phyloP scores from a whole-genome alignment of 2,329 filamentous ascomycete genomes.

The Clonostachys rhizophaga region DNA sequence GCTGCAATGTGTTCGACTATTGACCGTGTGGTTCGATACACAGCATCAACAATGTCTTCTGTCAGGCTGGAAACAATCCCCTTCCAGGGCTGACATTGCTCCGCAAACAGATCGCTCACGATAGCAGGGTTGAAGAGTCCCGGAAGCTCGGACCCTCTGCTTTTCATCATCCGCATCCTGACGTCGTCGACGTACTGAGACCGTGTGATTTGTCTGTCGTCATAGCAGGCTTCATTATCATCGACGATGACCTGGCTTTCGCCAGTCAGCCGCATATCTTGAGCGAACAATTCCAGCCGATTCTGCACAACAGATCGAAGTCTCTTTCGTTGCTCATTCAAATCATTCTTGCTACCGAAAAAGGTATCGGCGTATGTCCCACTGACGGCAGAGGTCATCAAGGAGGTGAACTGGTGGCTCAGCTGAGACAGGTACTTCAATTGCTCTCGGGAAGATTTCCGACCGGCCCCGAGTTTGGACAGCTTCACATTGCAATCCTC shows the following conservation, averaged over 20 bases:
- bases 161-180: conserved; percentile 9
- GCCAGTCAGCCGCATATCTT: neutral
- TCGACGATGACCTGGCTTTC: neutral
- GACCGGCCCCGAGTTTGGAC: conserved; percentile 39
- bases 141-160: conserved; percentile 44
- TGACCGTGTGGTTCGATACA: neutral
- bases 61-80: conserved; percentile 19
- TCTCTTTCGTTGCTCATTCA: conserved; percentile 9
- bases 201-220: conserved; percentile 5
- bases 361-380: conserved; percentile 21
- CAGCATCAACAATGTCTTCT: conserved; percentile 17
- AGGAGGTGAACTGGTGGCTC: conserved; percentile 30
- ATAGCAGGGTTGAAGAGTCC: conserved; percentile 57
- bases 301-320: conserved; percentile 17
- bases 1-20: conserved; percentile 21
- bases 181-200: conserved; percentile 1
- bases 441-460: conserved; percentile 40
- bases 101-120: conserved; percentile 52
- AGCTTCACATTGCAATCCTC: conserved; percentile 27
- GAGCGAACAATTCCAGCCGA: conserved; percentile 3
- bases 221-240: neutral
- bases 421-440: conserved; percentile 38
- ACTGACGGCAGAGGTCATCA: conserved; percentile 17
- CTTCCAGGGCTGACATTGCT: conserved; percentile 54
- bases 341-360: conserved; percentile 13